Base-by-base conservation (phyloP, 225 moss, liverwort and hornwort species). In the Anthoceros angustus region DNA sequence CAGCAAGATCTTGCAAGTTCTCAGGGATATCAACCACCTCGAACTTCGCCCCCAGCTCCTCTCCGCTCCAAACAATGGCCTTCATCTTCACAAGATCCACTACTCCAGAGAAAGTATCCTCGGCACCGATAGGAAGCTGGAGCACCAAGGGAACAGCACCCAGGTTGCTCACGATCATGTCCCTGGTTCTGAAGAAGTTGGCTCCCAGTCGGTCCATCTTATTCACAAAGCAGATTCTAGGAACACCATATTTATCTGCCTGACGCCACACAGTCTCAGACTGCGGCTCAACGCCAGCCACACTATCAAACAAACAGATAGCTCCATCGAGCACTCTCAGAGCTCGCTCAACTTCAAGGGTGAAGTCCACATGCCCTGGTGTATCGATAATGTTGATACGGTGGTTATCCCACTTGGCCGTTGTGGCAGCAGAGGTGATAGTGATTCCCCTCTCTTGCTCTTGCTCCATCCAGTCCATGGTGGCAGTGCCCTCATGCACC, bases 391-490 rank as follows among this genome's bases (percentile, higher is more conserved):
- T 95, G 77, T 95, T 95, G 21, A 95, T 91, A 43, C 91, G 80
- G 65, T 95, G 91, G 69, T 88, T 88, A 45, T 90, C 90, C 94
- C 94, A 95, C 80, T 82, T 91, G 9, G 94, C 91, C 7, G 91
- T 95, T 25, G 91, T 95, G 7, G 94, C 91, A 71, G 94, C 94
- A 40, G 91, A 95, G 16, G 94, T 95, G 62, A 95, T 91, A 41
- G 94, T 95, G 25, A 91, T 91, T 67, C 91, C 91, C 66, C 94
- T 81, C 72, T 95, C 94, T 77, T 95, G 94, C 77, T 95, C 94
- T 80, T 98, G 95, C 71, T 91, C 95, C 95, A 98, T 98, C 88
- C 95, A 98, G 67, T 98, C 95, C 91, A 98, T 98, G 39, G 95
- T 98, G 25, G 88, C 95, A 25, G 91, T 98, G 43, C 95, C 95